Evolutionary conservation across 2,329 filamentous ascomycete genomes (phyloP).

Genomic region (Alternaria sp.): DNA sequence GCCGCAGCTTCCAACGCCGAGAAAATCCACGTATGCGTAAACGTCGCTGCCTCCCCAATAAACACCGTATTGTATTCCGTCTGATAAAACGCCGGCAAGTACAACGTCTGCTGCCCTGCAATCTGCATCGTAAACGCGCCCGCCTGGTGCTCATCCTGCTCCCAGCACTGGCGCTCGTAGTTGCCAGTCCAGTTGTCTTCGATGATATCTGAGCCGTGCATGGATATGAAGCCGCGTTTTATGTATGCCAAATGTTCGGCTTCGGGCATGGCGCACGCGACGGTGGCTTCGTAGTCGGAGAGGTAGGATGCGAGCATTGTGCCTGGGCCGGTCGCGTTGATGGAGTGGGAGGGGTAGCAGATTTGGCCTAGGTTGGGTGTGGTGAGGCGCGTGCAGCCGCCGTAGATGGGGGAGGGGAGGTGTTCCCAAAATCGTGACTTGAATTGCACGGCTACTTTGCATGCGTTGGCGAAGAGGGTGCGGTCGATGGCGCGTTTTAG

Average conservation of each 20-base stretch:
- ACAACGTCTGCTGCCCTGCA: constrained; percentile 69
- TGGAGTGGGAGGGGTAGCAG: constrained; percentile 59
- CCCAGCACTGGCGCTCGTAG: constrained; percentile 69
- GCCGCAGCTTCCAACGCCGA: constrained; percentile 70
- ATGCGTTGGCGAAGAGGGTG: constrained; percentile 54
- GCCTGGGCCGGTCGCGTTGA: constrained; percentile 62
- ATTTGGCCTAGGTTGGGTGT: constrained; percentile 63
- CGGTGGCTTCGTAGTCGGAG: not conserved
- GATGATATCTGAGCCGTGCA: constrained; percentile 63
- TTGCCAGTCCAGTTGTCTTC: constrained; percentile 67
- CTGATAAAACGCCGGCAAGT: constrained; percentile 71
- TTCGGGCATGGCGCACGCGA: not conserved
- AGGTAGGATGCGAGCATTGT: constrained; percentile 55
- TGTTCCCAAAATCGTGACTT: constrained; percentile 65
- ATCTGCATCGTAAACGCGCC: constrained; percentile 66
- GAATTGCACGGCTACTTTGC: constrained; percentile 69
- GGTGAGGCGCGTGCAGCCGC: constrained; percentile 65
- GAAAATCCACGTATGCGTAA: constrained; percentile 73
- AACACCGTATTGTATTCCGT: constrained; percentile 71
- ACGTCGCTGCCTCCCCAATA: constrained; percentile 60
- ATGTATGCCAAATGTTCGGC: constrained; percentile 63
- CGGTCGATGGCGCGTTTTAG: constrained; percentile 53
- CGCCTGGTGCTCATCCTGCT: constrained; percentile 62
- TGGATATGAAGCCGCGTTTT: constrained; percentile 67
- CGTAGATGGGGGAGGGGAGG: constrained; percentile 61